These are phyloP conservation scores for Elsinoe fawcettii DNA, from an alignment of 2,329 filamentous ascomycete species.

Conservation along the genomic window DNA sequence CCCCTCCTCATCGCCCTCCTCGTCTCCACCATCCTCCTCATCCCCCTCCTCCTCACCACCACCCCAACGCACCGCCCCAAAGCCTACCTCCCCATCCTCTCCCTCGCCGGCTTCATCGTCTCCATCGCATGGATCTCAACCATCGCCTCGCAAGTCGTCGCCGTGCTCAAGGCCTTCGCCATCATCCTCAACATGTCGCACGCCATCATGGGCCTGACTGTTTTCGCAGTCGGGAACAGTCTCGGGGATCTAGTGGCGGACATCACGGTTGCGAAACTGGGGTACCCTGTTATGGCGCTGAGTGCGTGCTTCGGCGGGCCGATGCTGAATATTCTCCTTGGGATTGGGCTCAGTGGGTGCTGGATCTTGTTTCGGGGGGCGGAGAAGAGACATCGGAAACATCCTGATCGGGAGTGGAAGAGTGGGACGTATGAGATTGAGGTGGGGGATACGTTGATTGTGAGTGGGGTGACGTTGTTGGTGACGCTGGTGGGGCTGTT, in stretches of 20 bases:
- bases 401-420: conserved; percentile 55
- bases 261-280: conserved; percentile 84
- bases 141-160: conserved; percentile 91
- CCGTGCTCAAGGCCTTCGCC: conserved; percentile 84
- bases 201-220: conserved; percentile 85
- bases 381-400: conserved; percentile 56
- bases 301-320: conserved; percentile 97
- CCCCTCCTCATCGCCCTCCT: conserved; percentile 37
- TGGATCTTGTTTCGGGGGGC: conserved; percentile 75
- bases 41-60: conserved; percentile 60
- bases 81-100: conserved; percentile 59
- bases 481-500: conserved; percentile 71
- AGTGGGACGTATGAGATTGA: conserved; percentile 76
- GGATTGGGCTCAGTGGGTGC: conserved; percentile 82
- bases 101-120: conserved; percentile 83
- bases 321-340: conserved; percentile 93
- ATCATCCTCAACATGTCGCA: conserved; percentile 90
- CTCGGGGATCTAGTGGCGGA: conserved; percentile 90
- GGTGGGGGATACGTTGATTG: conserved; percentile 74
- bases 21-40: conserved; percentile 58
- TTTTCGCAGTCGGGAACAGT: conserved; percentile 95
- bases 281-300: conserved; percentile 91
- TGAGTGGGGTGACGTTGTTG: conserved; percentile 77
- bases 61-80: conserved; percentile 58
- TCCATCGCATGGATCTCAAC: conserved; percentile 94